Evolutionary conservation across 345 rosid genomes (phyloP), one percentile per base, ranked within the genome.

Genomic region (Nephelium lappaceum): DNA sequence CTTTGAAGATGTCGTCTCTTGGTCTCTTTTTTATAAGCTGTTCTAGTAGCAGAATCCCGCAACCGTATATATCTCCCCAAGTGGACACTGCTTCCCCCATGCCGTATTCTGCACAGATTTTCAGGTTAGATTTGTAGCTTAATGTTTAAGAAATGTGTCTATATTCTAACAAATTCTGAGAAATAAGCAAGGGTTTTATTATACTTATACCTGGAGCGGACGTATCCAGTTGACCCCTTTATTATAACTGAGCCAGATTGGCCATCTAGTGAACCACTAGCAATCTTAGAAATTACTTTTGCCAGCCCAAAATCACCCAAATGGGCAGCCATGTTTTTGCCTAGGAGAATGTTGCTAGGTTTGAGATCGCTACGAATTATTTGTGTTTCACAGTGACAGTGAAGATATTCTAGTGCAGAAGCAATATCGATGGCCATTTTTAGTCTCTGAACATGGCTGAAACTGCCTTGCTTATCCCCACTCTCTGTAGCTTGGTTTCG

Each of bases 371-470:
- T 72, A 43, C 55, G 72, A 18, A 72, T 74, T 19, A 24, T 65
- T 24, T 72, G 38, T 25, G 36, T 45, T 65, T 58, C 58, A 5
- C 61, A 64, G 15, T 79, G 58, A 27, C 6, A 42, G 62, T 57
- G 81, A 58, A 66, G 81, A 78, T 79, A 73, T 12, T 42, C 60
- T 18, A 73, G 25, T 14, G 60, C 73, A 12, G 53, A 53, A 71
- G n/a, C 73, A 45, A 78, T 53, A 43, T 62, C 66, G 25, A 53
- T 72, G 58, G 39, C 39, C 23, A 55, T 55, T 19, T 66, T 73
- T 10, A 79, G 6, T 73, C 67, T 73, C 27, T 27, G 49, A 43
- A 9, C 9, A 9, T 4, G 47, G 27, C 24, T 21, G 11, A 49
- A 45, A 43, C n/a, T 55, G 71, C 24, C 15, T 39, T n/a, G 3